Evolutionary conservation across 108 stramenopile species (phyloP), one percentile per base, ranked within the genome.

Genomic region (Skeletonema tropicum): DNA sequence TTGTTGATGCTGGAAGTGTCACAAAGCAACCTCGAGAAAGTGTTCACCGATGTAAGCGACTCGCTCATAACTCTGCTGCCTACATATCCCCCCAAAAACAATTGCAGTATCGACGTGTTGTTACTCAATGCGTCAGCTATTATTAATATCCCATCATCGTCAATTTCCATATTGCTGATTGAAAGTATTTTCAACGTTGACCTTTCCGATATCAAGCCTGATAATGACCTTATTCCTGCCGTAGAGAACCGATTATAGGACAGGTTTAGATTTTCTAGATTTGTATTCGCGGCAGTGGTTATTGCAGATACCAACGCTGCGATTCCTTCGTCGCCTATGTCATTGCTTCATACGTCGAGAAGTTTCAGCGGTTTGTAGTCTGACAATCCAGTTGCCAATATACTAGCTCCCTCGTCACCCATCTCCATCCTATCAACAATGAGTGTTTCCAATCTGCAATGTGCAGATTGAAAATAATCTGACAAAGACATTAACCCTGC

Each of bases 391-490:
- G 33, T 33, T 33, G 33, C 33, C 6, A 33, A 52, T 3, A 38
- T n/a, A n/a, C 2, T 10, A 25, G 45, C 42, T 17, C 9, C 38
- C 6, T 66, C 42, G 25, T 66, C 65, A 45, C 17, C 26, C 9
- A 41, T 6, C 42, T 15, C 19, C 39, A 25, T 66, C 3, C 19
- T 3, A 19, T 1, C 8, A 19, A 46, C 42, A 46, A 8, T 21
- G 7, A 66, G 42, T 7, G 17, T 41, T n/a, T 65, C 64, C 35
- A 65, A 65, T 21, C 39, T 41, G 39, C 64, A 65, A 35, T 12
- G 42, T 41, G n/a, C 8, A n/a, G 23, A 41, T 38, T 65, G 64
- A 31, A 65, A 65, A 14, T 21, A 33, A 5, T 15, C n/a, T 25
- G 41, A 11, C 8, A 65, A 41, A 21, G 35, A 15, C 35, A 21